Percentiles rank a stretch among this genome's conserved stretches.
Evolutionary conservation across 2,329 filamentous ascomycete genomes (phyloP).

Genomic region (Xylariaceae sp.): DNA sequence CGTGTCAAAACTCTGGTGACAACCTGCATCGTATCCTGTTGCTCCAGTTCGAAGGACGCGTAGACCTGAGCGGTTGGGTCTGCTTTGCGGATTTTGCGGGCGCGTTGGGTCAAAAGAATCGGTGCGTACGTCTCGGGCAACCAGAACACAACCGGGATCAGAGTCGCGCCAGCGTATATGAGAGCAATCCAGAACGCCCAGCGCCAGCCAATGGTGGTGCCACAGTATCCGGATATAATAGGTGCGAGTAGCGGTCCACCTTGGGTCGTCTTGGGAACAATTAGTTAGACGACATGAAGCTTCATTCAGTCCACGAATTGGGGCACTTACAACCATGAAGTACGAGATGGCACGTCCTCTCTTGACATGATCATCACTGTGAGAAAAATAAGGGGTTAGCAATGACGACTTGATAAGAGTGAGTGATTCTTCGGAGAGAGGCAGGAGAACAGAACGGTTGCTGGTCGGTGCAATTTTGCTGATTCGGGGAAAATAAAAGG

Average conservation of each 20-base stretch:
- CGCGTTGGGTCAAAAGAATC: constrained; percentile 52
- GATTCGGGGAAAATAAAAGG: background rate
- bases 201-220: constrained; percentile 56
- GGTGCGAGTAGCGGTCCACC: constrained; percentile 63
- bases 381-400: background rate
- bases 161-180: constrained; percentile 60
- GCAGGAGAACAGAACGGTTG: background rate
- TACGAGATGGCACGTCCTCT: constrained; percentile 57
- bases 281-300: background rate
- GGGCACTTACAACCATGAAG: constrained; percentile 54
- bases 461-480: background rate
- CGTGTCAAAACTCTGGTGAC: constrained; percentile 65
- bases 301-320: background rate
- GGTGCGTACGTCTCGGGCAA: constrained; percentile 58
- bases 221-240: constrained; percentile 58
- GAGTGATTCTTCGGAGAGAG: background rate
- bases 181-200: constrained; percentile 68
- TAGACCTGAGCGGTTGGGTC: constrained; percentile 48
- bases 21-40: constrained; percentile 51
- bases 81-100: constrained; percentile 50
- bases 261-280: constrained; percentile 47
- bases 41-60: constrained; percentile 59
- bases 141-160: constrained; percentile 56
- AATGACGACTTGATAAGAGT: background rate
- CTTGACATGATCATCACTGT: constrained; percentile 42